These are phyloP conservation scores for Huntiella abstrusa DNA, from an alignment of 2,329 filamentous ascomycete genomes.

Conservation along the genomic window DNA sequence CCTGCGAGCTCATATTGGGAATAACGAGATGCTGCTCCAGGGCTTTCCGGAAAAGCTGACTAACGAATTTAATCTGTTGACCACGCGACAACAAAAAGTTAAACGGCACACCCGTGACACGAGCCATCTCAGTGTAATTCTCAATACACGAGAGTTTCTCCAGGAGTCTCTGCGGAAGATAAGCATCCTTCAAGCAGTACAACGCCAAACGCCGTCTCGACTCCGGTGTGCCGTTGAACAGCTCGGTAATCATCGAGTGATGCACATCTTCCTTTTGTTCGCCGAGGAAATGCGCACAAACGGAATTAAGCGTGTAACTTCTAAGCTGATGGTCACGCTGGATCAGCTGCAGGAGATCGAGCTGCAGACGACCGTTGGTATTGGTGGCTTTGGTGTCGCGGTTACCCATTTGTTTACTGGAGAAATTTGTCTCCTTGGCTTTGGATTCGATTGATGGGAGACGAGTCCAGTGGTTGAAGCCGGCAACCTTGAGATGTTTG, in stretches of 20 bases:
- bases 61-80: slow-evolving; percentile 95
- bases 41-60: slow-evolving; percentile 89
- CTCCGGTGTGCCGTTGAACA: slow-evolving; percentile 91
- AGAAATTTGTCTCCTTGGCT: slow-evolving; percentile 67
- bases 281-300: slow-evolving; percentile 81
- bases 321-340: slow-evolving; percentile 87
- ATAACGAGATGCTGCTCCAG: slow-evolving; percentile 86
- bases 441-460: slow-evolving; percentile 52
- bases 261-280: slow-evolving; percentile 99
- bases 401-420: slow-evolving; percentile 96
- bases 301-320: slow-evolving; percentile 94
- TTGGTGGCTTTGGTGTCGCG: slow-evolving; percentile 89
- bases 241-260: slow-evolving; percentile 95
- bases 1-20: slow-evolving; percentile 58
- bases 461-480: slow-evolving; percentile 78
- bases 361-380: slow-evolving; percentile 78
- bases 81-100: slow-evolving; percentile 82
- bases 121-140: slow-evolving; percentile 98
- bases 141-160: slow-evolving; percentile 97
- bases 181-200: slow-evolving; percentile 96
- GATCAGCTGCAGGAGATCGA: slow-evolving; percentile 85
- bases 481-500: slow-evolving; percentile 57
- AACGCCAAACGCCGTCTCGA: slow-evolving; percentile 77
- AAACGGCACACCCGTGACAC: slow-evolving; percentile 96
- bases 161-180: slow-evolving; percentile 81